Evolutionary conservation across 1,284 basidiomycete species (phyloP), one percentile per base, ranked within the genome.

Genomic region (Apiotrichum sp.): DNA sequence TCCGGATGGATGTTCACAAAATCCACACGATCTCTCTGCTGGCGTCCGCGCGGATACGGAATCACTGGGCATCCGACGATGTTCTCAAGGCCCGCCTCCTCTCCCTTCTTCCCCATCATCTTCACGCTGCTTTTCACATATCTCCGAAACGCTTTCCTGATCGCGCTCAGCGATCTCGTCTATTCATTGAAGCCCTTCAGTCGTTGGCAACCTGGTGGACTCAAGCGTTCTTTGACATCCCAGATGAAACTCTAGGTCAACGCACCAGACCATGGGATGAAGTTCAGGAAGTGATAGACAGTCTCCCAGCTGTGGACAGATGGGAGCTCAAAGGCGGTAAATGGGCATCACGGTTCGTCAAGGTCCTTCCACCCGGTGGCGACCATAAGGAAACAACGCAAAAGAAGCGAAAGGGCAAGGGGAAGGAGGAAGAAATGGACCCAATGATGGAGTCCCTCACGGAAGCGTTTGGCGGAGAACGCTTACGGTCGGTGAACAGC

Each of bases 171-270:
- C 85, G 93, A 8, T 89, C 88, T 1, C 84, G 88, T 3, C 80
- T 92, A 59, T 97, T 96, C 68, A 88, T 95, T 75, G 79, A 81
- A 13, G 87, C 89, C 3, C 78, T 95, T 14, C 80, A 80, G 48
- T 81, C 82, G 47, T 83, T 97, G 7, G 82, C 81, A 6, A 81
- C 83, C 14, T 96, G 92, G 91, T 97, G 92, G 92, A 79, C 81
- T 13, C 77, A 80, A 48, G 77, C 79, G 1, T 91, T 75, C 52
- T 79, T 89, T 71, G 80, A 85, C 46, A 80, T 92, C 33, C 69
- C 74, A 1, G 71, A 78, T 39, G 62, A 65, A 13, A 64, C 67
- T 1, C 62, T 73, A 16, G 77, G 78, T 31, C 78, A 91, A 39
- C 83, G 83, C 52, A 89, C 82, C 56, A 80, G 83, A 57, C 86